Evolutionary conservation across 192 early-diverging fungal genomes (phyloP), one percentile per base, ranked within the genome.

Genomic region (Coemansia sp.): DNA sequence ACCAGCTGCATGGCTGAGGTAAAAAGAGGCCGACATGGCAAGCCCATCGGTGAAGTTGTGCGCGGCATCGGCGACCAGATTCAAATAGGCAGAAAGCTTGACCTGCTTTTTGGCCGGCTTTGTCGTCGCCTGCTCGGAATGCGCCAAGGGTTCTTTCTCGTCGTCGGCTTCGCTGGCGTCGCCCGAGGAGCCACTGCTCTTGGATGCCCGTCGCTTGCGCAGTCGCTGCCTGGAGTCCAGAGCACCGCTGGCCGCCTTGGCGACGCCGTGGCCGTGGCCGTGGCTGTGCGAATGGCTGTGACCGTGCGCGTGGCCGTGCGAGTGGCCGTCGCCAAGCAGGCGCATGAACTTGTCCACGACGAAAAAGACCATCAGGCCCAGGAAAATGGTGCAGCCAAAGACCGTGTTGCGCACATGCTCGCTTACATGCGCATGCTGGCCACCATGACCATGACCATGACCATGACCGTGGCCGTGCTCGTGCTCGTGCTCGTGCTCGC

Each of bases 11-110:
- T 89, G 90, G 28, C 89, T 90, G 36, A 88, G 81, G 58, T 90
- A 90, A 67, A 93, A 92, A 22, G 92, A 91, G 1, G 90, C 89
- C 0, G 90, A 85, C 85, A 93, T 89, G 4, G 91, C 88, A 35
- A 93, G 74, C 4, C 92, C 92, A 59, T 94, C 92, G 6, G 92
- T 91, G 62, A 93, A 90, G 70, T 90, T 91, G 83, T 94, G 92
- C 11, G 91, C 85, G 13, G 87, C 85, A 65, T 90, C 89, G 16
- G 92, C 92, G 49, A 94, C 83, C n/a, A 91, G 74, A 63, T 94
- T 90, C 53, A 93, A 63, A 57, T 91, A 90, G 3, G 92, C 91
- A 3, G 86, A 87, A 6, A 88, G 65, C 65, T 87, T 89, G 77
- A 89, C 82, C 49, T 48, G 75, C 49, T 53, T 35, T 42, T 67